Conservation (phyloP, 768 basidiomycete species). For the Multifurca ochricompacta region DNA sequence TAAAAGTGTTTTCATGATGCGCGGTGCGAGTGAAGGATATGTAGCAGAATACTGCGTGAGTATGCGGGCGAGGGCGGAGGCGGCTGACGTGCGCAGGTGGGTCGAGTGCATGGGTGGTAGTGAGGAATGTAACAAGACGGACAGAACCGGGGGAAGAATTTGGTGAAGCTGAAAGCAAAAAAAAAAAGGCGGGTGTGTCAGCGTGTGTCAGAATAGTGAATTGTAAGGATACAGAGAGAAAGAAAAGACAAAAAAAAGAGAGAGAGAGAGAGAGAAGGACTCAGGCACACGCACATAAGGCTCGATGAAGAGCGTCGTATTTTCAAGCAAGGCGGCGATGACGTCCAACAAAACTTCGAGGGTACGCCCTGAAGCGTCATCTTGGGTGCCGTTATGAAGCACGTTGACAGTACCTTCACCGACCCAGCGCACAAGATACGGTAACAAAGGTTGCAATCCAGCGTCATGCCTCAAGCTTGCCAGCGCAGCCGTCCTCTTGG, state of each 20-base stretch:
- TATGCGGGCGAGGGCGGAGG: slow-evolving; percentile 77
- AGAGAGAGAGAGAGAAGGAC: too few species aligned
- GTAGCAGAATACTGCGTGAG: slow-evolving; percentile 80
- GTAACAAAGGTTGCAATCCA: slow-evolving; percentile 83
- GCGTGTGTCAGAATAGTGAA: not conserved
- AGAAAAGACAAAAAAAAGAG: too few species aligned
- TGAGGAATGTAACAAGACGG: slow-evolving; percentile 80
- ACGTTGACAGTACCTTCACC: slow-evolving; percentile 76
- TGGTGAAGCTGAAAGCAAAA: slow-evolving; percentile 68
- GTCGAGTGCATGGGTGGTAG: slow-evolving; percentile 66
- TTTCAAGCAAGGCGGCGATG: slow-evolving; percentile 76
- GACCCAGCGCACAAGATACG: slow-evolving; percentile 93
- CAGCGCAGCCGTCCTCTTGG: slow-evolving; percentile 82
- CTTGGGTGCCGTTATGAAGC: slow-evolving; percentile 41
- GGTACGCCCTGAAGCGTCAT: slow-evolving; percentile 58
- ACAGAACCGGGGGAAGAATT: slow-evolving; percentile 87
- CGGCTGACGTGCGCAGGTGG: slow-evolving; percentile 70
- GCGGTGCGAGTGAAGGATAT: slow-evolving; percentile 78
- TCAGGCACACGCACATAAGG: slow-evolving; percentile 69
- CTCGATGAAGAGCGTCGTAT: slow-evolving; percentile 85
- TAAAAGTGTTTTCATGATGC: slow-evolving; percentile 90
- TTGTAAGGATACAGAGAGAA: too few species aligned
- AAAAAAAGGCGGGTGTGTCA: too few species aligned
- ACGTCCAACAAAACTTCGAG: slow-evolving; percentile 82
- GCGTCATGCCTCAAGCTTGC: slow-evolving; percentile 86